phyloP scores from a whole-genome alignment of 305 asterid genomes.

The Fraxinus baroniana region DNA sequence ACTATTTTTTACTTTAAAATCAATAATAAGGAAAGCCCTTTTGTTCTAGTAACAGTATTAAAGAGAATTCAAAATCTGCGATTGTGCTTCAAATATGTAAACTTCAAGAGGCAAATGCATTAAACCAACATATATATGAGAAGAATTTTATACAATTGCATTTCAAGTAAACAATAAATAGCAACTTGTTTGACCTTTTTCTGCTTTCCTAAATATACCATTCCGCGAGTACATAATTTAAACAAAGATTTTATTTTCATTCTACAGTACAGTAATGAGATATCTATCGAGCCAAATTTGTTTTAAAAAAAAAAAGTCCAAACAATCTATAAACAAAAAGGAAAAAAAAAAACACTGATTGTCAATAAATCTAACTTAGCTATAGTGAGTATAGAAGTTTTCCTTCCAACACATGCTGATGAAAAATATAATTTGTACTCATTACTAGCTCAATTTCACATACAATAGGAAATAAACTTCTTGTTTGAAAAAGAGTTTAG shows the following conservation, averaged over 20 bases:
- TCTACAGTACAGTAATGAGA: neutral
- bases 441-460: neutral
- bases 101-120: neutral
- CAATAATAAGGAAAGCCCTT: neutral
- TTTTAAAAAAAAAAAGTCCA: no score
- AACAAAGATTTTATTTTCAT: neutral
- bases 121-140: neutral
- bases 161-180: neutral
- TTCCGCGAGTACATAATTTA: neutral
- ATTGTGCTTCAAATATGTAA: neutral
- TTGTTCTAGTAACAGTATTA: neutral
- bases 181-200: neutral
- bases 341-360: neutral
- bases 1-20: neutral
- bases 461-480: neutral
- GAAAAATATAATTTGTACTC: neutral
- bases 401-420: neutral
- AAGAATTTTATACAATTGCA: neutral
- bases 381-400: neutral
- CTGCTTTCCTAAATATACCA: neutral
- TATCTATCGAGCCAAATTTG: neutral
- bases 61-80: neutral
- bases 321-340: neutral
- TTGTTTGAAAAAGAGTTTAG: neutral
- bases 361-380: neutral